Evolutionary conservation across 1,284 basidiomycete species (phyloP).

Genomic region (Pisolithus thermaeus): DNA sequence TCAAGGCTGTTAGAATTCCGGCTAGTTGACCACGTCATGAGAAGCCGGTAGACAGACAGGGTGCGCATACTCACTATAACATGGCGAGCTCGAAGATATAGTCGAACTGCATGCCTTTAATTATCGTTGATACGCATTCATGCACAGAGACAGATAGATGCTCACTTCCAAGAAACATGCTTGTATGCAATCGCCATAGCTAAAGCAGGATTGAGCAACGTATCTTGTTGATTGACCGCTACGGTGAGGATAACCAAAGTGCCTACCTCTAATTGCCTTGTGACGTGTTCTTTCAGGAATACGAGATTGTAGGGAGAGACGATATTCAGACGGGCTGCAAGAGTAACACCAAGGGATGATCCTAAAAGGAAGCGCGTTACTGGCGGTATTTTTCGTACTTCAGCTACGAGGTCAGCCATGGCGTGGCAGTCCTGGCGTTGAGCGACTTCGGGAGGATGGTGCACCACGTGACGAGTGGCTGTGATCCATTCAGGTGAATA

Average conservation of each 20-base stretch:
- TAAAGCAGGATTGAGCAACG: too few species aligned
- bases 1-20: conserved; percentile 64
- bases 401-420: conserved; percentile 39
- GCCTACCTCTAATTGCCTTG: conserved; percentile 48
- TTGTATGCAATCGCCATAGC: conserved; percentile 75
- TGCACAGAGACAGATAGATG: conserved; percentile 1
- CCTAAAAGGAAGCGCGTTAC: conserved; percentile 72
- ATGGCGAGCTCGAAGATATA: conserved; percentile 73
- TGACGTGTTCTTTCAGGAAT: conserved; percentile 49
- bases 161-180: conserved; percentile 74
- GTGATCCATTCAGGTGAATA: too few species aligned
- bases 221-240: conserved; percentile 2
- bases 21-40: conserved; percentile 31
- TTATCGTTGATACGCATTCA: background rate
- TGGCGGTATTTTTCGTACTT: conserved; percentile 79
- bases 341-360: conserved; percentile 57
- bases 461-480: too few species aligned
- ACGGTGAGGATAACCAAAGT: background rate
- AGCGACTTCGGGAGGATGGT: background rate
- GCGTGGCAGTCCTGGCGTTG: background rate
- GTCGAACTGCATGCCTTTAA: conserved; percentile 47
- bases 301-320: conserved; percentile 51
- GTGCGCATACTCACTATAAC: conserved; percentile 57
- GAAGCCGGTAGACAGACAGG: background rate
- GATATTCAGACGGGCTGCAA: conserved; percentile 56